These are phyloP conservation scores for Termitomyces sp. DNA, from an alignment of 768 basidiomycete genomes.

Conservation along the genomic window DNA sequence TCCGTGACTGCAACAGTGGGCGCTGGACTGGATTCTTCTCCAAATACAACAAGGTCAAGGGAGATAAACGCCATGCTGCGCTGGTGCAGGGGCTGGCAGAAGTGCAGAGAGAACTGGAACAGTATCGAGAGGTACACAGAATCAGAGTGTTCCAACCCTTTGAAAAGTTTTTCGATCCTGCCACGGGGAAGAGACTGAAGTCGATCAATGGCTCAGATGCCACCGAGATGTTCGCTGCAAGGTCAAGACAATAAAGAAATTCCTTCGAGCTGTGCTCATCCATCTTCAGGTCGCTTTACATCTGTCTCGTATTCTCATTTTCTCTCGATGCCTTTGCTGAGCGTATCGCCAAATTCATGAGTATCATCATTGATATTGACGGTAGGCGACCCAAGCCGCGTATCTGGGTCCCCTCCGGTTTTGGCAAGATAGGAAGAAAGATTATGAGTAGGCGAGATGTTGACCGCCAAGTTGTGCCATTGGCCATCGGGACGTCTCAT, in stretches of 20 bases:
- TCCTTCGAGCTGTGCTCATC: background rate
- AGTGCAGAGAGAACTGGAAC: slow-evolving; percentile 22
- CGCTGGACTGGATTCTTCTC: slow-evolving; percentile 29
- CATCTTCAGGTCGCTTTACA: slow-evolving; percentile 32
- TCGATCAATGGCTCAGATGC: slow-evolving; percentile 9
- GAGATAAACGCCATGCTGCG: slow-evolving; percentile 20
- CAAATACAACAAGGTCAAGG: slow-evolving; percentile 13
- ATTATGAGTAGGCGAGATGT: slow-evolving; percentile 23
- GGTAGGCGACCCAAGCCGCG: slow-evolving; percentile 27
- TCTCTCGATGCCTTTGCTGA: slow-evolving; percentile 36
- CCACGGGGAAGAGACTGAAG: slow-evolving; percentile 25
- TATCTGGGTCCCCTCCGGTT: slow-evolving; percentile 39
- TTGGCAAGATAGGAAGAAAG: slow-evolving; percentile 31
- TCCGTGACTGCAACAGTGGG: slow-evolving; percentile 28
- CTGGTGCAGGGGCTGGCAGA: slow-evolving; percentile 20
- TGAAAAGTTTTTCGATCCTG: slow-evolving; percentile 34
- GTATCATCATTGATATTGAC: slow-evolving; percentile 29
- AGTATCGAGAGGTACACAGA: slow-evolving; percentile 31
- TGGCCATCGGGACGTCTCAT: slow-evolving; percentile 30
- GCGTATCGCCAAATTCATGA: slow-evolving; percentile 25
- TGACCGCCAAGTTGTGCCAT: slow-evolving; percentile 19
- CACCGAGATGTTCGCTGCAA: slow-evolving; percentile 32
- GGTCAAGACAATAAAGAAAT: slow-evolving; percentile 18
- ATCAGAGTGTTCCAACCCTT: slow-evolving; percentile 33
- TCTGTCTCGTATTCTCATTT: slow-evolving; percentile 41